Evolutionary conservation across 495 filamentous ascomycete species (phyloP).

Genomic region (Lentithecium fluviatile): DNA sequence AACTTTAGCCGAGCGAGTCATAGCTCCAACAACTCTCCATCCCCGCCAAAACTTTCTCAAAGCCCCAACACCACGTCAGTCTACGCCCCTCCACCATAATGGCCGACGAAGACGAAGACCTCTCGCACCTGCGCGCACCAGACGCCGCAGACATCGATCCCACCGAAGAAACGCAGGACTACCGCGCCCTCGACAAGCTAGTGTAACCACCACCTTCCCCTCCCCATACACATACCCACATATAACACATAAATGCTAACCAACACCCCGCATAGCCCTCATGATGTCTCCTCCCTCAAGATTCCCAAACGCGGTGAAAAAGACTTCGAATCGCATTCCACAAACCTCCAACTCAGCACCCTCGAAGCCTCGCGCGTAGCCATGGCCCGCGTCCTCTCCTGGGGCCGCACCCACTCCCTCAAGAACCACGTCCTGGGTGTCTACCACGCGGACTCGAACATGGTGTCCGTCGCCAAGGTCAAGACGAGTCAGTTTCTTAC

Average conservation of each 20-base stretch:
- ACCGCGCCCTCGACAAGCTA: constrained; percentile 66
- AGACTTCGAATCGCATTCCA: constrained; percentile 93
- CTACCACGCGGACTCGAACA: constrained; percentile 52
- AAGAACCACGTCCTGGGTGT: constrained; percentile 56
- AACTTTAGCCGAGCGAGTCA: constrained; percentile 22
- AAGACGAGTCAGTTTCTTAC: constrained; percentile 57
- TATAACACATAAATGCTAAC: no score
- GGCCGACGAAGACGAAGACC: constrained; percentile 48
- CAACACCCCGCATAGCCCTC: constrained; percentile 6
- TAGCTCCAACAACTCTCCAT: constrained; percentile 1
- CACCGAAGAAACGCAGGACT: constrained; percentile 86
- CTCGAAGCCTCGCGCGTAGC: constrained; percentile 79
- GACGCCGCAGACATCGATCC: constrained; percentile 57
- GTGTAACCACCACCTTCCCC: constrained; percentile 47
- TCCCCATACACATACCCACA: no score
- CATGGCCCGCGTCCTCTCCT: constrained; percentile 83
- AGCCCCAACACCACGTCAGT: neutral
- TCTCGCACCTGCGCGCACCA: constrained; percentile 17
- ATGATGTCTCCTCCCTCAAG: constrained; percentile 38
- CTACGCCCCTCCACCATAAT: constrained; percentile 27
- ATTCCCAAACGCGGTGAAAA: constrained; percentile 85
- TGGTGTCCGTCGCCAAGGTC: constrained; percentile 48
- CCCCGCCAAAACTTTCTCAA: neutral
- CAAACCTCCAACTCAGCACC: constrained; percentile 68
- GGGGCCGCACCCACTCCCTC: constrained; percentile 62